Conservation (phyloP, 2,329 filamentous ascomycete genomes). For the Fusarium camptoceras region DNA sequence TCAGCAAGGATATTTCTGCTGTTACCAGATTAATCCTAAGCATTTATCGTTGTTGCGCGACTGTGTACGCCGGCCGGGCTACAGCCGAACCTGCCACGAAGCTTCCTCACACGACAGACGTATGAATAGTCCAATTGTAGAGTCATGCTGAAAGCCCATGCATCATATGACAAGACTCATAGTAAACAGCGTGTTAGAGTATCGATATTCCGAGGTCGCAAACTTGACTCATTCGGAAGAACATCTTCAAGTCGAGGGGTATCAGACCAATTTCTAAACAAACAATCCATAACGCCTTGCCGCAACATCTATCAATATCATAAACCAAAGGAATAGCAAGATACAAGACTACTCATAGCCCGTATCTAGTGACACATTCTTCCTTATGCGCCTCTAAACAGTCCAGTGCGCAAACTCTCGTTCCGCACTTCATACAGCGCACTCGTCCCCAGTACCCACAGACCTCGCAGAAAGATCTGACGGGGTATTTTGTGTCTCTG, state of each 20-base stretch:
- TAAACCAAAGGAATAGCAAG: neutral
- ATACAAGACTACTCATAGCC: constrained; percentile 50
- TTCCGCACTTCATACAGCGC: constrained; percentile 82
- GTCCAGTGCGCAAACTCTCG: constrained; percentile 79
- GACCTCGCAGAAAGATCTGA: constrained; percentile 78
- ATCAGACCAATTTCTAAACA: constrained; percentile 41
- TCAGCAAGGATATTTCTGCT: neutral
- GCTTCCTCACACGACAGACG: neutral
- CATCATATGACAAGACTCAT: neutral
- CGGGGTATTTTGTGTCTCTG: constrained; percentile 64
- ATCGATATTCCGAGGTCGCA: neutral
- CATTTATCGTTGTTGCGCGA: neutral
- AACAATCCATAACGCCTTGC: constrained; percentile 39
- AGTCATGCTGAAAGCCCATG: neutral
- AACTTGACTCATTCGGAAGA: constrained; percentile 10
- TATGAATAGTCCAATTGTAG: neutral
- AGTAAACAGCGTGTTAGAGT: neutral
- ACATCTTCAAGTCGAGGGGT: constrained; percentile 34
- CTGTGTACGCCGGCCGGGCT: neutral
- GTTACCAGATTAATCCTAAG: neutral
- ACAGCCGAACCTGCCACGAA: neutral
- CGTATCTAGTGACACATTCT: constrained; percentile 76
- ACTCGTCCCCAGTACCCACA: constrained; percentile 87
- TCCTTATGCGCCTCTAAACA: constrained; percentile 79
- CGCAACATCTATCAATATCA: constrained; percentile 4